Evolutionary conservation across 129 eudicot genomes (phyloP).

Genomic region (Erigeron canadensis): DNA sequence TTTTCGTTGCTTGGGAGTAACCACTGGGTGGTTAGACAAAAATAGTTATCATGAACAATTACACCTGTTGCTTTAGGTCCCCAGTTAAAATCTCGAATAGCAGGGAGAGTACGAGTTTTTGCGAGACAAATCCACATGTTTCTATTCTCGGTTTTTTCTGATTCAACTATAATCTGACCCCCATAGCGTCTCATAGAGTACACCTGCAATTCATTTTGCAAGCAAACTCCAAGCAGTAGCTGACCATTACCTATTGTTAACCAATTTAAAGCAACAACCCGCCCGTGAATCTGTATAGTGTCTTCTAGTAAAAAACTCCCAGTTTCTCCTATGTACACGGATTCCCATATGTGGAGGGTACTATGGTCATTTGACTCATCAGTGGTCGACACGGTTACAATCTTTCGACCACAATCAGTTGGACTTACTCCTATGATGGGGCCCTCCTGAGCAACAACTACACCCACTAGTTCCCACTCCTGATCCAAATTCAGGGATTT

Average conservation of each 20-base stretch:
- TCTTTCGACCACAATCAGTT: conserved; percentile 64
- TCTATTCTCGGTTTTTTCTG: conserved; percentile 36
- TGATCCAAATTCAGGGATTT: conserved; percentile 30
- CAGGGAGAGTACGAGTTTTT: conserved; percentile 38
- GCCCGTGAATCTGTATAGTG: conserved; percentile 51
- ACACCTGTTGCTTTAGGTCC: conserved; percentile 66
- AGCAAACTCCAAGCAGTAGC: conserved; percentile 69
- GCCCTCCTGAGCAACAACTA: conserved; percentile 47
- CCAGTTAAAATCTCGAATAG: conserved; percentile 66
- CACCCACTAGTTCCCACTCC: conserved; percentile 84
- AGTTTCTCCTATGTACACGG: conserved; percentile 51
- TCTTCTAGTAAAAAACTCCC: conserved; percentile 78
- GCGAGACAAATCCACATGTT: conserved; percentile 80
- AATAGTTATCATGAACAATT: conserved; percentile 63
- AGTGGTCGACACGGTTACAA: conserved; percentile 57
- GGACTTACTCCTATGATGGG: conserved; percentile 51
- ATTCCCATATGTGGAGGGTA: conserved; percentile 66
- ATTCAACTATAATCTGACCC: conserved; percentile 38
- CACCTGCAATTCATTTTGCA: conserved; percentile 61
- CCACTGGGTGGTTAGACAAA: conserved; percentile 67
- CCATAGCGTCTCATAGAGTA: conserved; percentile 56
- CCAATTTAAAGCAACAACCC: conserved; percentile 67
- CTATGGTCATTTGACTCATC: conserved; percentile 31
- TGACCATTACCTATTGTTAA: conserved; percentile 70
- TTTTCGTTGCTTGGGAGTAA: conserved; percentile 33